Percentiles rank a stretch among this genome's conserved stretches.
phyloP scores from a whole-genome alignment of 2,329 filamentous ascomycete genomes.

The Coleophoma crateriformis region DNA sequence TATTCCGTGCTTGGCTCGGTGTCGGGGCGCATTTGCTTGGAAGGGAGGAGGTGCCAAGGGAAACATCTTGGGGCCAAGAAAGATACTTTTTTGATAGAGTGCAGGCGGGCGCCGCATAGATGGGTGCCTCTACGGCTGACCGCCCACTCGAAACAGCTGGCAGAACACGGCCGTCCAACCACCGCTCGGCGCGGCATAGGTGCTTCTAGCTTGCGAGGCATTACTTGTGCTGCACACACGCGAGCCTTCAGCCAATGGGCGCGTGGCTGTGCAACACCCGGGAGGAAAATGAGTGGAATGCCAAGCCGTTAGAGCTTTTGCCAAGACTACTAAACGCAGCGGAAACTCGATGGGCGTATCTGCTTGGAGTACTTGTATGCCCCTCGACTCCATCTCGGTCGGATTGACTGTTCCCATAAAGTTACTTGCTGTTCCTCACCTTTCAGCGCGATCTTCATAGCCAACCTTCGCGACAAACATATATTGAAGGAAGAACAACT shows the following conservation, averaged over 20 bases:
- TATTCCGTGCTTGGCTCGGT: slow-evolving; percentile 6
- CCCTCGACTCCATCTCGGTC: neutral
- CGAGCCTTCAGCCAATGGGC: neutral
- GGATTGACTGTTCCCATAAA: neutral
- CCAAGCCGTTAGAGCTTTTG: neutral
- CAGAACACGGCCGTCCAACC: neutral
- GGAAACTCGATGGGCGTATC: neutral
- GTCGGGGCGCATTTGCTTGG: slow-evolving; percentile 6
- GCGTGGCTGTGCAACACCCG: neutral
- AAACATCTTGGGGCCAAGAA: slow-evolving; percentile 1
- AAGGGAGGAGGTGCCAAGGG: neutral
- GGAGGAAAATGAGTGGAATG: neutral
- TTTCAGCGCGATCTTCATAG: no score
- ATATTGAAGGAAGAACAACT: no score
- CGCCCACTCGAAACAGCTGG: neutral
- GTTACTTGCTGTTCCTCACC: neutral
- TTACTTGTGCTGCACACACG: neutral
- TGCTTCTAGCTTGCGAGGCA: neutral
- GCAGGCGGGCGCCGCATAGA: neutral
- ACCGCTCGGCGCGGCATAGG: neutral
- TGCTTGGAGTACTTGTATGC: neutral
- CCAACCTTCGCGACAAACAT: no score
- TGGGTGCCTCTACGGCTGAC: neutral
- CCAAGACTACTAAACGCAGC: neutral
- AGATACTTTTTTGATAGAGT: neutral